phyloP scores from a whole-genome alignment of 1,284 basidiomycete genomes.

The Coniophora puteana region DNA sequence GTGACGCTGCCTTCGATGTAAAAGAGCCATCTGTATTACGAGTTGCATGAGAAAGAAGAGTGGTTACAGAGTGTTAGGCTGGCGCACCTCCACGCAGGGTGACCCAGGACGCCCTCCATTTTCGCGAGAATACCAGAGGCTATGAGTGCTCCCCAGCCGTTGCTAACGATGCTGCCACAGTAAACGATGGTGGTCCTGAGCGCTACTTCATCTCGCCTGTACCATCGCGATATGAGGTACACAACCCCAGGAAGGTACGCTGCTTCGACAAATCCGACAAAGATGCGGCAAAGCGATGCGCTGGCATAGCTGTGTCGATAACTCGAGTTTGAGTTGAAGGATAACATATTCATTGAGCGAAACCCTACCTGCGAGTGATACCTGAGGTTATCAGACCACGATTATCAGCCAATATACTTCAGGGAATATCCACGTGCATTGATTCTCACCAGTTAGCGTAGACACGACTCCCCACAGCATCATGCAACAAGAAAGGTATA shows the following conservation, averaged over 20 bases:
- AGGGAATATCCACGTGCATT: too few relatives aligned
- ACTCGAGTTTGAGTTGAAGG: conserved; percentile 45
- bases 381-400: too few relatives aligned
- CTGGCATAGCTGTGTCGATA: conserved; percentile 24
- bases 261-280: conserved; percentile 66
- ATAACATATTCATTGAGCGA: background rate
- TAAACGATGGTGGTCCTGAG: conserved; percentile 71
- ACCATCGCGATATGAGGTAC: conserved; percentile 33
- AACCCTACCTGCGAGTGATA: conserved; percentile 10
- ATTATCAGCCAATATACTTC: too few relatives aligned
- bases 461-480: conserved; percentile 54
- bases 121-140: conserved; percentile 66
- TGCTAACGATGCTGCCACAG: conserved; percentile 72
- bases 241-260: conserved; percentile 71
- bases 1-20: conserved; percentile 41
- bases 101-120: conserved; percentile 70
- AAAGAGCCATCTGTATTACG: conserved; percentile 17
- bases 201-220: conserved; percentile 47
- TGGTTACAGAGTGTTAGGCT: background rate
- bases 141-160: conserved; percentile 80
- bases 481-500: conserved; percentile 74
- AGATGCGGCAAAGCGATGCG: conserved; percentile 66
- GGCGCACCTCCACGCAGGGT: conserved; percentile 67
- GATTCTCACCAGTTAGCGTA: conserved; percentile 12
- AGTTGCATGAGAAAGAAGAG: too few relatives aligned